phyloP scores from a whole-genome alignment of 352 stramenopile species.

The Pythium guiyangense region DNA sequence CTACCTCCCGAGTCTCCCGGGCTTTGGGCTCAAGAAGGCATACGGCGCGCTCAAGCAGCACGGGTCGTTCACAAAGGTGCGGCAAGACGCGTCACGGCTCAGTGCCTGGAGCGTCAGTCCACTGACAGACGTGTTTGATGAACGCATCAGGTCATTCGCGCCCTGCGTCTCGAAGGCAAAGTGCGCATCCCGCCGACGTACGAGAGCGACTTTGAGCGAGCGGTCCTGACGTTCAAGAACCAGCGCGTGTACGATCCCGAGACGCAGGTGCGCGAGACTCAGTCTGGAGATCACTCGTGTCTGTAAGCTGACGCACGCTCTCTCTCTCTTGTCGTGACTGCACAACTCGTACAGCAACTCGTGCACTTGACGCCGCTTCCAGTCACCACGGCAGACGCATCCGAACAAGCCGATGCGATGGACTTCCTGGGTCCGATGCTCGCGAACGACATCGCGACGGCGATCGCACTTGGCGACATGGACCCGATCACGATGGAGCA shows the following conservation, averaged over 20 bases:
- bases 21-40: conserved; percentile 84
- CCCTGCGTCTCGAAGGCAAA: conserved; percentile 65
- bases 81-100: too few species aligned
- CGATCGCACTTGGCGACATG: conserved; percentile 66
- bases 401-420: conserved; percentile 20
- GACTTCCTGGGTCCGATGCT: conserved; percentile 68
- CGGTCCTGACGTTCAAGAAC: conserved; percentile 62
- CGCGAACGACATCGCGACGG: conserved; percentile 29
- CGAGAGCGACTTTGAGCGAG: conserved; percentile 56
- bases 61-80: conserved; percentile 56
- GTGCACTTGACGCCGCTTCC: conserved; percentile 63
- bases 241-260: conserved; percentile 65
- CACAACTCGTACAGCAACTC: conserved; percentile 33
- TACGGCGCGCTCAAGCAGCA: conserved; percentile 72
- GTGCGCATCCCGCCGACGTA: conserved; percentile 42
- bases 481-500: conserved; percentile 57
- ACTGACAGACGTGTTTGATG: neutral
- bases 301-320: neutral
- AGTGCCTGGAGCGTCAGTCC: too few species aligned
- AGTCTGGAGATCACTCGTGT: neutral
- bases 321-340: too few species aligned
- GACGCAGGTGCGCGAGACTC: conserved; percentile 30
- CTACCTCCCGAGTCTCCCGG: conserved; percentile 77
- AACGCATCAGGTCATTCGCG: conserved; percentile 40
- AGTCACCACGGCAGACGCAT: conserved; percentile 15